Evolutionary conservation across 495 filamentous ascomycete species (phyloP), one percentile per base, ranked within the genome.

Genomic region (Tuber aestivum): DNA sequence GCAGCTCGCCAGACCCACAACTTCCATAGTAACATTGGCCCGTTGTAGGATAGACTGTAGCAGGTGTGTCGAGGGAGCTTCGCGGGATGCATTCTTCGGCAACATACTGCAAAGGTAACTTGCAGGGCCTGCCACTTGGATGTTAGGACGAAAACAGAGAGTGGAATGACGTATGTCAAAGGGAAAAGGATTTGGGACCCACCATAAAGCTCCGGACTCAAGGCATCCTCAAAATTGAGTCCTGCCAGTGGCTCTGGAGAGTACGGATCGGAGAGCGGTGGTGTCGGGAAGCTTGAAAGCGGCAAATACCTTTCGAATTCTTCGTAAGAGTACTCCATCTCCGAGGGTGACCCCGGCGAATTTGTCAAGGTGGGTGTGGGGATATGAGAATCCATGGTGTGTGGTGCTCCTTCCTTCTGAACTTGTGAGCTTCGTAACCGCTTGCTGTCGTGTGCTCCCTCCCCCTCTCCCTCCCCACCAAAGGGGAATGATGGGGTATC

Each of bases 21-120:
- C 79, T 61, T 80, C 78, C 71, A 80, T 70, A 16, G 78, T 72
- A 27, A 83, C 69, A 56, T 78, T 82, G 71, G 80, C 78, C 37
- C 78, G 72, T 38, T 83, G 78, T 61, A 83, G 48, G 32, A 83
- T 76, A 10, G 65, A 80, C 41, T 80, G 81, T 48, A 83, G 73
- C 9, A 80, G 50, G 21, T 77, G 74, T 7, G 77, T 74, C 20
- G 76, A 83, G 10, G 81, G 78, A n/a, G 81, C 73, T 68, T 82
- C 78, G 42, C 80, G 75, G 27, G 81, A 83, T 12, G 81, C 81
- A 48, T 76, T 82, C 41, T 76, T 77, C 35, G 81, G 81, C 41
- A 83, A 76, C 81, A 83, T 78, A 40, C 74, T 82, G 69, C 76
- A 82, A 27, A 83, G 69, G 56, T 83, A 82, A 37, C 56, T 80